These are phyloP conservation scores for Calendula officinalis DNA, from an alignment of 129 eudicot genomes.

Conservation along the genomic window DNA sequence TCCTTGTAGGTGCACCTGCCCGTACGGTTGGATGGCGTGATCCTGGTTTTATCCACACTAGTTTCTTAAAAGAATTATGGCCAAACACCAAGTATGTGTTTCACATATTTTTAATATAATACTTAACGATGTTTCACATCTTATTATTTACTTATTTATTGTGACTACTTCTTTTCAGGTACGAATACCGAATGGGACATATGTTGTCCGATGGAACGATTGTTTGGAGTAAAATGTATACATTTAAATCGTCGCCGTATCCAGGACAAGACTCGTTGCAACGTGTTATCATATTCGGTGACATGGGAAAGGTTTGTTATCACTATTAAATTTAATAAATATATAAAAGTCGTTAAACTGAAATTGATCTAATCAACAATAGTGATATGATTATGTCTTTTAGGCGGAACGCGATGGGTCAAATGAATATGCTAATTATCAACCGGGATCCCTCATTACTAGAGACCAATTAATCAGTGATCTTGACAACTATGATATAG, in stretches of 20 bases:
- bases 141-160: too few species aligned
- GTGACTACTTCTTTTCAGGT: constrained; percentile 30
- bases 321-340: neutral
- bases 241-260: constrained; percentile 56
- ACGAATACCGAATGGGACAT: constrained; percentile 58
- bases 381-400: constrained; percentile 4
- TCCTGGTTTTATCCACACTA: constrained; percentile 47
- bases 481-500: constrained; percentile 41
- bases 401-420: constrained; percentile 58
- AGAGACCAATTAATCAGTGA: constrained; percentile 38
- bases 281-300: constrained; percentile 57
- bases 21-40: constrained; percentile 55
- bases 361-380: neutral
- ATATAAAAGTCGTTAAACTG: neutral
- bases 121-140: neutral
- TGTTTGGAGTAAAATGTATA: constrained; percentile 43
- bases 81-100: constrained; percentile 35
- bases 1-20: constrained; percentile 40
- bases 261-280: constrained; percentile 62
- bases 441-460: constrained; percentile 46
- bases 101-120: neutral
- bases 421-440: constrained; percentile 45
- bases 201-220: constrained; percentile 34
- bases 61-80: constrained; percentile 49
- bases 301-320: constrained; percentile 58